Percentiles rank a stretch among this genome's conserved stretches.
These are phyloP conservation scores for Clathrus columnatus DNA, from an alignment of 768 basidiomycete genomes.

Conservation along the genomic window DNA sequence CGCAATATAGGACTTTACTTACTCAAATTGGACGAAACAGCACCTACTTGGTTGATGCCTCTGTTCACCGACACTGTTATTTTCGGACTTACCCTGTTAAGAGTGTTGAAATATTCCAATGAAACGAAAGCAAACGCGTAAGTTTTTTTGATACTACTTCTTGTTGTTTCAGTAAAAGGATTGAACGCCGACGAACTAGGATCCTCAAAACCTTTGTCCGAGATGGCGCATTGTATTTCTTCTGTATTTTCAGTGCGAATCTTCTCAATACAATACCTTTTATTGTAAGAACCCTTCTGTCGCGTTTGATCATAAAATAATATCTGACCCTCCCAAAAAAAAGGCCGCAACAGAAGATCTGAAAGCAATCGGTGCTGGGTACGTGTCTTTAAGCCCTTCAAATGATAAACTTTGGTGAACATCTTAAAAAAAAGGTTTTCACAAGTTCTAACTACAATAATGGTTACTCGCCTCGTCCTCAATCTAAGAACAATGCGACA, in stretches of 20 bases:
- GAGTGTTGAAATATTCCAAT: neutral
- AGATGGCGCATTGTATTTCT: constrained; percentile 8
- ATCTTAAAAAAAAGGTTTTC: neutral
- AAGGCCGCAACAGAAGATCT: constrained; percentile 7
- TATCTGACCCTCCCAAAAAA: neutral
- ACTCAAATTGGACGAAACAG: neutral
- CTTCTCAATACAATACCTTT: constrained; percentile 3
- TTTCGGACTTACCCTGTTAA: constrained; percentile 4
- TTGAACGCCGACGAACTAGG: neutral
- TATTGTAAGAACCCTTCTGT: neutral
- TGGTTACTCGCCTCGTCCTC: constrained; percentile 8
- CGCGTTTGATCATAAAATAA: neutral
- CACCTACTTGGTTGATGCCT: constrained; percentile 7
- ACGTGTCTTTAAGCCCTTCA: neutral
- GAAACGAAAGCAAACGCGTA: neutral
- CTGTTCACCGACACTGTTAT: constrained; percentile 4
- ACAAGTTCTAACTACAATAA: constrained; percentile 6
- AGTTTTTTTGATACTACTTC: neutral
- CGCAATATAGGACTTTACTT: neutral
- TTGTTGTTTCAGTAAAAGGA: neutral
- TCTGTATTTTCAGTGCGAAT: constrained; percentile 7
- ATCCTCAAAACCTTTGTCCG: neutral
- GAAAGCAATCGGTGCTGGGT: constrained; percentile 10
- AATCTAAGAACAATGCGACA: constrained; percentile 1
- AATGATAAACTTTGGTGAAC: neutral